These are phyloP conservation scores for Apiotrichum mycotoxinovorans DNA, from an alignment of 1,284 basidiomycete species.

Conservation along the genomic window DNA sequence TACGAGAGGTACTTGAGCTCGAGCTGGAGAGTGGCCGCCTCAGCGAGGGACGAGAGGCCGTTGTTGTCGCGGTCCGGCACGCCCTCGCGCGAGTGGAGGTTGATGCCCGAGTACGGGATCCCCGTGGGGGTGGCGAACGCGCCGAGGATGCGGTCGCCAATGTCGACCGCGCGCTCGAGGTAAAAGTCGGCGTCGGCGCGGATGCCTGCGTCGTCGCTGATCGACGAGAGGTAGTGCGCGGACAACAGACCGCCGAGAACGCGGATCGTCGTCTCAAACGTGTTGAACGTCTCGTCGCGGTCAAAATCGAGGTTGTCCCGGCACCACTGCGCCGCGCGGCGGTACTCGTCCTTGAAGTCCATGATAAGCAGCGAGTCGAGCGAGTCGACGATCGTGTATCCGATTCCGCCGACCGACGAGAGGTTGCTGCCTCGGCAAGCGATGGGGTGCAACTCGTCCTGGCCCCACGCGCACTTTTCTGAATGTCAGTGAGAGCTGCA, in stretches of 20 bases:
- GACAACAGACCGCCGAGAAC: slow-evolving; percentile 78
- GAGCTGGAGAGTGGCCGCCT: slow-evolving; percentile 77
- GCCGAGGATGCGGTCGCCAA: slow-evolving; percentile 79
- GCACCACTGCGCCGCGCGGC: slow-evolving; percentile 75
- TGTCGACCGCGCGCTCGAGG: slow-evolving; percentile 70
- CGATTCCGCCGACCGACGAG: slow-evolving; percentile 69
- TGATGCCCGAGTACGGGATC: slow-evolving; percentile 73
- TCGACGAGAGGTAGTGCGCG: slow-evolving; percentile 64
- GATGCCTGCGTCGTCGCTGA: slow-evolving; percentile 47
- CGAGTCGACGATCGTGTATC: slow-evolving; percentile 77
- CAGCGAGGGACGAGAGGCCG: slow-evolving; percentile 73
- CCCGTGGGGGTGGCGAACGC: slow-evolving; percentile 78
- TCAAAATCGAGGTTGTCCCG: slow-evolving; percentile 68
- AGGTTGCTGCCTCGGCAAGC: slow-evolving; percentile 70
- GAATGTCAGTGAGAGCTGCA: slow-evolving; percentile 5
- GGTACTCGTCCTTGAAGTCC: slow-evolving; percentile 74
- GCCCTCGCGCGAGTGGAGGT: slow-evolving; percentile 65
- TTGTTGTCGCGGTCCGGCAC: slow-evolving; percentile 64
- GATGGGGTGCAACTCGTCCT: slow-evolving; percentile 80
- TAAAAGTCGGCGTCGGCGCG: slow-evolving; percentile 60
- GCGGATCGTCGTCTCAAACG: slow-evolving; percentile 87
- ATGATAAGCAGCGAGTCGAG: slow-evolving; percentile 84
- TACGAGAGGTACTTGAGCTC: slow-evolving; percentile 86
- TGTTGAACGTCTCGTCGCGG: slow-evolving; percentile 74
- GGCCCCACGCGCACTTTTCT: slow-evolving; percentile 80